phyloP scores from a whole-genome alignment of 106 monocot genomes.

The Acorus gramineus region DNA sequence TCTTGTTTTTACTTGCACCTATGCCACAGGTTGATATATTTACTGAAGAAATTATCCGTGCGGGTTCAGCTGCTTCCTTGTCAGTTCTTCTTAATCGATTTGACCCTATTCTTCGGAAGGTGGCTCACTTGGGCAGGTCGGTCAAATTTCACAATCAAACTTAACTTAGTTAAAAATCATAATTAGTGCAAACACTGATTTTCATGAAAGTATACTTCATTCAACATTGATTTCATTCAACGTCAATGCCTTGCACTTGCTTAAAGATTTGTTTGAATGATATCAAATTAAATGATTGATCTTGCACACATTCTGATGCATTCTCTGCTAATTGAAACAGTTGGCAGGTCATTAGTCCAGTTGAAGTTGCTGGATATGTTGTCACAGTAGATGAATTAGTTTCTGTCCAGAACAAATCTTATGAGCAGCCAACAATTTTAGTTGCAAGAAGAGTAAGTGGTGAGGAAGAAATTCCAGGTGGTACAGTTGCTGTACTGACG shows the following conservation, averaged over 20 bases:
- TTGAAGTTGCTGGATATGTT: constrained; percentile 84
- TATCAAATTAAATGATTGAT: not conserved
- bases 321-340: constrained; percentile 27
- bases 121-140: constrained; percentile 89
- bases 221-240: no score
- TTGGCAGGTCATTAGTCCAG: constrained; percentile 96
- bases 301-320: not conserved
- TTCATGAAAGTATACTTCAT: no score
- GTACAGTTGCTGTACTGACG: constrained; percentile 85
- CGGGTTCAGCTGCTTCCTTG: constrained; percentile 91
- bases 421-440: constrained; percentile 71
- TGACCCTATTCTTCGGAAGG: constrained; percentile 80
- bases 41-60: constrained; percentile 98
- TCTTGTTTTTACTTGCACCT: no score
- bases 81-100: constrained; percentile 83
- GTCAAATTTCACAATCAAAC: not conserved
- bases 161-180: no score
- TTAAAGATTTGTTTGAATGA: no score
- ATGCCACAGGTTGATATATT: constrained; percentile 54
- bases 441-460: constrained; percentile 87
- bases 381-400: constrained; percentile 63
- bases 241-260: no score
- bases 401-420: constrained; percentile 73
- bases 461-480: constrained; percentile 98
- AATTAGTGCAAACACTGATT: no score